Percentiles rank a stretch among this genome's conserved stretches.
Evolutionary conservation across 2,329 filamentous ascomycete genomes (phyloP).

Genomic region (Whalleya microplaca): DNA sequence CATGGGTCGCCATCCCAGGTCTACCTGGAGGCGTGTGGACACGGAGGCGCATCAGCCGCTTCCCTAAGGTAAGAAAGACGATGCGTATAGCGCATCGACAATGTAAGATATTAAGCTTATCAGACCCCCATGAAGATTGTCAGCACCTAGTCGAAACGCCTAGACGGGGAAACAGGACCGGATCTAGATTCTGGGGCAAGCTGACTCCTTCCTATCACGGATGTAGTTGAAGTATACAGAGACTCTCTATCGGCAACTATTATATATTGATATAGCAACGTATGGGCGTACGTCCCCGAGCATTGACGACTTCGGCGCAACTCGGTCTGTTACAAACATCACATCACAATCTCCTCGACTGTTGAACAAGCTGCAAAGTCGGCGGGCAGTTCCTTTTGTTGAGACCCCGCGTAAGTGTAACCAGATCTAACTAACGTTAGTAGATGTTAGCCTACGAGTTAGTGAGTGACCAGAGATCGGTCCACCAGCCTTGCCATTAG

Average conservation of each 20-base stretch:
- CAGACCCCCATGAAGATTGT: not conserved
- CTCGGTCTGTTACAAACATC: not conserved
- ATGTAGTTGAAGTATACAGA: not conserved
- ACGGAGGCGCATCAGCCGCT: not conserved
- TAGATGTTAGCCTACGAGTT: not conserved
- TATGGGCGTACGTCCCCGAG: not conserved
- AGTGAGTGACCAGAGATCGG: not conserved
- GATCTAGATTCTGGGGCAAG: not conserved
- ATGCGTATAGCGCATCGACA: not conserved
- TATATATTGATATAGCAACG: not conserved
- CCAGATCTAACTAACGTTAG: not conserved
- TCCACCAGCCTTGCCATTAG: not conserved
- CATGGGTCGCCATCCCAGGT: not conserved
- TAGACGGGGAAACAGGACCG: not conserved
- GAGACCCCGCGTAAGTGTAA: not conserved
- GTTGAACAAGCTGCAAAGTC: not conserved
- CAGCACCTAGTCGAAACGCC: not conserved
- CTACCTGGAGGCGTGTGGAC: not conserved
- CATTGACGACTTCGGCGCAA: not conserved
- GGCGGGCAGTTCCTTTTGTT: not conserved
- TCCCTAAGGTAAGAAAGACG: not conserved
- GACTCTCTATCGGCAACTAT: not conserved
- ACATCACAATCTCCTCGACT: not conserved
- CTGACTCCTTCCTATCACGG: not conserved
- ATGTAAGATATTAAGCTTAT: not conserved